Conservation (phyloP, 108 stramenopile species). For the Bacterosira constricta region DNA sequence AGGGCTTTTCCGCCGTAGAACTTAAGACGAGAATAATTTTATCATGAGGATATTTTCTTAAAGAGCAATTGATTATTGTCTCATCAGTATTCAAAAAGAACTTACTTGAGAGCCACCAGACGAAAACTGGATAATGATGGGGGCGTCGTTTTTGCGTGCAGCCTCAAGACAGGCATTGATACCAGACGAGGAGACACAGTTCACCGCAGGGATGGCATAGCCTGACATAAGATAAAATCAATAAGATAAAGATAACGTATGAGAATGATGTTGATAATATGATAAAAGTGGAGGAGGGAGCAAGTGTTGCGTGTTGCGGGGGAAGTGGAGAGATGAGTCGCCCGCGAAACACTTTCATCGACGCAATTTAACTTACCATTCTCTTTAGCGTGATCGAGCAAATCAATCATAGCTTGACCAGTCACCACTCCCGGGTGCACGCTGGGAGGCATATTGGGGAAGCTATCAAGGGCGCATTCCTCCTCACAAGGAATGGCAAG, state of each 20-base stretch:
- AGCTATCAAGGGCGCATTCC: constrained; percentile 74
- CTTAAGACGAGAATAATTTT: constrained; percentile 14
- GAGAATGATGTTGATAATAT: neutral
- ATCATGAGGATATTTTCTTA: neutral
- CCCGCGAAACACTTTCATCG: too few relatives aligned
- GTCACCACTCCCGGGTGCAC: constrained; percentile 84
- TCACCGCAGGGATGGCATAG: constrained; percentile 95
- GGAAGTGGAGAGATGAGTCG: too few relatives aligned
- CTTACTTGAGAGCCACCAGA: constrained; percentile 79
- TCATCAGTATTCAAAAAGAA: neutral
- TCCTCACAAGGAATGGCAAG: constrained; percentile 78
- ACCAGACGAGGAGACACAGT: constrained; percentile 88
- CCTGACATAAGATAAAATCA: constrained; percentile 23
- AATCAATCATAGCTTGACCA: constrained; percentile 78
- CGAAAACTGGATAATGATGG: constrained; percentile 92
- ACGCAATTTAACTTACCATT: constrained; percentile 51
- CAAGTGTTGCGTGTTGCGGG: too few relatives aligned
- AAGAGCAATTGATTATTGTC: neutral
- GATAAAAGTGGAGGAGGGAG: neutral
- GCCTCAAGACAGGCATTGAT: constrained; percentile 94
- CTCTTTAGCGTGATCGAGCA: constrained; percentile 79
- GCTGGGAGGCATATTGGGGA: constrained; percentile 76
- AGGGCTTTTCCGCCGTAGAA: constrained; percentile 93
- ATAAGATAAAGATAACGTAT: constrained; percentile 9
- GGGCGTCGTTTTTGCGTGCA: constrained; percentile 85